Conservation (phyloP, 306 rosid species). For the Castanea sativa region DNA sequence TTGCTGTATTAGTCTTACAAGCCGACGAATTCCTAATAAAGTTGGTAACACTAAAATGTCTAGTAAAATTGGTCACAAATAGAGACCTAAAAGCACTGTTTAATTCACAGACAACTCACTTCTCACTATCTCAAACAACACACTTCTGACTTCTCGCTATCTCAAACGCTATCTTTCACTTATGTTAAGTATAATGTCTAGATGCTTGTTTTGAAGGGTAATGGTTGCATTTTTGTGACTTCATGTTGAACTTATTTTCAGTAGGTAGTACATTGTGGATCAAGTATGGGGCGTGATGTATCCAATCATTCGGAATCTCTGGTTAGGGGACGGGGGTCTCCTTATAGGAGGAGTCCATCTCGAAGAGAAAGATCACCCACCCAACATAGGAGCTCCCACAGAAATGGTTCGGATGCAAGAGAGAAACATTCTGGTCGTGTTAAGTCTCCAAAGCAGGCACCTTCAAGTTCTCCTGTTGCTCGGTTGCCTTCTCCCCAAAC, state of each 20-base stretch:
- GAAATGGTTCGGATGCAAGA: slow-evolving; percentile 31
- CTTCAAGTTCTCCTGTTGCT: slow-evolving; percentile 29
- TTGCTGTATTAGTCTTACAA: too few relatives aligned
- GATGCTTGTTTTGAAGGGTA: too few relatives aligned
- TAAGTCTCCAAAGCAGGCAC: slow-evolving; percentile 28
- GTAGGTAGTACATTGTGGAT: background rate
- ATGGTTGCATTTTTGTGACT: too few relatives aligned
- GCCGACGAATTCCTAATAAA: too few relatives aligned
- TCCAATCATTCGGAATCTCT: slow-evolving; percentile 20
- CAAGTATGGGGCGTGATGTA: slow-evolving; percentile 23
- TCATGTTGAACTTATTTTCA: background rate
- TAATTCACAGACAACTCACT: too few relatives aligned
- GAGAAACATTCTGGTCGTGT: slow-evolving; percentile 26
- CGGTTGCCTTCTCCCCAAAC: slow-evolving; percentile 60
- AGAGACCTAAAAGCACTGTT: too few relatives aligned
- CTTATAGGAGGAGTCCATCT: slow-evolving; percentile 30
- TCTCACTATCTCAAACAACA: too few relatives aligned
- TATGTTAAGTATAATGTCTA: too few relatives aligned
- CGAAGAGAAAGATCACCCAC: slow-evolving; percentile 36
- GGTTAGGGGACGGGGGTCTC: slow-evolving; percentile 10
- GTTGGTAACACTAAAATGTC: too few relatives aligned
- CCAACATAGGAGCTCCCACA: slow-evolving; percentile 38
- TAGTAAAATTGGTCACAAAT: too few relatives aligned
- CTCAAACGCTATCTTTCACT: too few relatives aligned
- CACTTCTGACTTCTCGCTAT: too few relatives aligned